A percentile compares a stretch with the other conserved stretches of the same genome.
These are phyloP conservation scores for Geotrichum histeridarum DNA, from an alignment of 1,139 yeast genomes.

Conservation along the genomic window DNA sequence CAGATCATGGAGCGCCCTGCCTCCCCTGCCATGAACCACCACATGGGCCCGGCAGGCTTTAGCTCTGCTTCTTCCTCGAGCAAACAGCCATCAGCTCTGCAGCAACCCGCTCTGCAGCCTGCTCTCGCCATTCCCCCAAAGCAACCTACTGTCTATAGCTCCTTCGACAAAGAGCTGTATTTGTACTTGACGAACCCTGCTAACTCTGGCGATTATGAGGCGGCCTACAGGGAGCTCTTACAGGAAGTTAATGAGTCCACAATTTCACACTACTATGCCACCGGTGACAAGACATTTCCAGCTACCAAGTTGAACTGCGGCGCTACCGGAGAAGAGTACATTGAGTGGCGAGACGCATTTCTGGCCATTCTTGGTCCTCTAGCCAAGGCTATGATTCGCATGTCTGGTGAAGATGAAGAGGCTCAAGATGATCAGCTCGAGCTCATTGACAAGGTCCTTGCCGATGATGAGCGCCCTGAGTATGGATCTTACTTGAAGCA, in stretches of 20 bases:
- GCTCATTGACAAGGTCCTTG: slow-evolving; percentile 13
- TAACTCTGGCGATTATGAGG: slow-evolving; percentile 13
- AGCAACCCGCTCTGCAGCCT: neutral
- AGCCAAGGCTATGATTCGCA: slow-evolving; percentile 13
- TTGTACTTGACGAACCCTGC: slow-evolving; percentile 15
- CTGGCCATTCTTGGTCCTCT: slow-evolving; percentile 9
- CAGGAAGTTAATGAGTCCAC: slow-evolving; percentile 12
- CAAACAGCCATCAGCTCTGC: neutral
- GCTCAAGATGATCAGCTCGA: slow-evolving; percentile 16
- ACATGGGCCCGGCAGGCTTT: neutral
- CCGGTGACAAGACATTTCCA: slow-evolving; percentile 6
- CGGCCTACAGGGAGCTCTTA: slow-evolving; percentile 10
- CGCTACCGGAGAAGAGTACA: slow-evolving; percentile 13
- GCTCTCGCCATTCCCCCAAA: neutral
- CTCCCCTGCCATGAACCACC: slow-evolving; percentile 12
- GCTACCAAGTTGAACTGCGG: slow-evolving; percentile 12
- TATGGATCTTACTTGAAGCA: slow-evolving; percentile 8
- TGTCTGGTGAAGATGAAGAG: slow-evolving; percentile 16
- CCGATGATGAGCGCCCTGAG: slow-evolving; percentile 13
- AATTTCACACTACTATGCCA: slow-evolving; percentile 3
- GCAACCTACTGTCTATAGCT: slow-evolving; percentile 1
- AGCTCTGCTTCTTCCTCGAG: neutral
- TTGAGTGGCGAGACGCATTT: slow-evolving; percentile 14
- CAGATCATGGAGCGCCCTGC: slow-evolving; percentile 10
- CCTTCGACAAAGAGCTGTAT: slow-evolving; percentile 14